A percentile compares a stretch with the other conserved stretches of the same genome.
phyloP scores from a whole-genome alignment of 345 rosid genomes.

The Bretschneidera sinensis region DNA sequence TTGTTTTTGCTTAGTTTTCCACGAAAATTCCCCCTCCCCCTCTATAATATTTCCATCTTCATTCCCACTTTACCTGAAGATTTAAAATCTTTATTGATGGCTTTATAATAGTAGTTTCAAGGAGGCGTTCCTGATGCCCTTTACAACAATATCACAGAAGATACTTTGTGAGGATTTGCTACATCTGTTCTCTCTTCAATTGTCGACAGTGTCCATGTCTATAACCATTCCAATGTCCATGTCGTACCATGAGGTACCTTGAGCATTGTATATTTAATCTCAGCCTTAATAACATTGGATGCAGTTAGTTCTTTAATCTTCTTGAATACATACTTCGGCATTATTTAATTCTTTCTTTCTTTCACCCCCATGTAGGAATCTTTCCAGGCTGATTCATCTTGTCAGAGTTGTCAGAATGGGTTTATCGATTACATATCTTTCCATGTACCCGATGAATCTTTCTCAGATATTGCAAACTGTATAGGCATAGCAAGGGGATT shows the following conservation, averaged over 20 bases:
- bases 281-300: not conserved
- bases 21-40: not conserved
- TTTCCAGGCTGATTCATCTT: slow-evolving; percentile 25
- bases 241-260: slow-evolving; percentile 64
- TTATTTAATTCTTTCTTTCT: too few relatives aligned
- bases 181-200: slow-evolving; percentile 56
- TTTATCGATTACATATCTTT: slow-evolving; percentile 66
- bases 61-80: not conserved
- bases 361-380: slow-evolving; percentile 31
- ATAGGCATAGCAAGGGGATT: slow-evolving; percentile 58
- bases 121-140: slow-evolving; percentile 81
- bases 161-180: slow-evolving; percentile 55
- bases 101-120: slow-evolving; percentile 51
- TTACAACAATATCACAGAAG: slow-evolving; percentile 64
- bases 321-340: slow-evolving; percentile 10
- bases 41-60: not conserved
- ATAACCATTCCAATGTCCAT: slow-evolving; percentile 57
- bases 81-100: slow-evolving; percentile 8
- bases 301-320: slow-evolving; percentile 10
- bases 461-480: slow-evolving; percentile 43
- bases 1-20: not conserved
- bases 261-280: not conserved
- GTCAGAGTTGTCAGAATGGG: slow-evolving; percentile 28
- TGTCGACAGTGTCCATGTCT: slow-evolving; percentile 36
- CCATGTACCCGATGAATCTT: slow-evolving; percentile 52